phyloP scores from a whole-genome alignment of 2,329 filamentous ascomycete species.

The Didymella pomorum region DNA sequence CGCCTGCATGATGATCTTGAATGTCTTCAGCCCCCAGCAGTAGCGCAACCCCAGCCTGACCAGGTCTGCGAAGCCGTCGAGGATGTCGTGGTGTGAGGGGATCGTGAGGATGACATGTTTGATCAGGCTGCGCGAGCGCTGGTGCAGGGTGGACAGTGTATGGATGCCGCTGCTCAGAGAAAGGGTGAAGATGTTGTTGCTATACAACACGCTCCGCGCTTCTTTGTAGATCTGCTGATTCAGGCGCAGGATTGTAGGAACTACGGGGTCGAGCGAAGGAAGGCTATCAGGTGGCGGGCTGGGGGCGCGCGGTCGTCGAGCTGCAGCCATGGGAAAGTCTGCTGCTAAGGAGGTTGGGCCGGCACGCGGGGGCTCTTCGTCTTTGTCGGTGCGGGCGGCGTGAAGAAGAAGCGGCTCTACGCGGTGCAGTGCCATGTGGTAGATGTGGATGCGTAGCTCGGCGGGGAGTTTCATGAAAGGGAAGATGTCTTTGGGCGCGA shows the following conservation, averaged over 20 bases:
- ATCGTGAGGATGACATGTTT: constrained; percentile 56
- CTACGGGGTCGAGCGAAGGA: constrained; percentile 33
- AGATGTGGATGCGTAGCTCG: constrained; percentile 58
- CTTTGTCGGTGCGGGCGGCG: constrained; percentile 25
- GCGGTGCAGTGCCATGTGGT: constrained; percentile 49
- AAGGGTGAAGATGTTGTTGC: constrained; percentile 48
- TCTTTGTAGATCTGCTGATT: constrained; percentile 51
- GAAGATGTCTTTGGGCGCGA: constrained; percentile 33
- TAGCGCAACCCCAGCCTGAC: constrained; percentile 57
- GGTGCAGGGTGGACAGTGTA: constrained; percentile 52
- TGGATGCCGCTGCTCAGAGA: constrained; percentile 49
- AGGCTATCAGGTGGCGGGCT: constrained; percentile 3
- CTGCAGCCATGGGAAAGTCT: neutral
- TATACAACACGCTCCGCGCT: constrained; percentile 43
- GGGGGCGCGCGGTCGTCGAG: neutral
- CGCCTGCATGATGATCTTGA: constrained; percentile 52
- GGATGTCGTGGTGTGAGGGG: constrained; percentile 56
- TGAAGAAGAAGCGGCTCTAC: constrained; percentile 43
- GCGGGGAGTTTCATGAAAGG: constrained; percentile 55
- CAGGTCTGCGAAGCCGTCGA: constrained; percentile 57
- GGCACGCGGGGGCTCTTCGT: constrained; percentile 10
- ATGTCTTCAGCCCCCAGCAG: constrained; percentile 55
- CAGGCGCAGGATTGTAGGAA: constrained; percentile 51
- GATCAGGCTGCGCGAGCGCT: constrained; percentile 54
- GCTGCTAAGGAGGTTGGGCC: constrained; percentile 7